Evolutionary conservation across 176 grass and related monocot species (phyloP).

Genomic region (Urochloa ruziziensis): DNA sequence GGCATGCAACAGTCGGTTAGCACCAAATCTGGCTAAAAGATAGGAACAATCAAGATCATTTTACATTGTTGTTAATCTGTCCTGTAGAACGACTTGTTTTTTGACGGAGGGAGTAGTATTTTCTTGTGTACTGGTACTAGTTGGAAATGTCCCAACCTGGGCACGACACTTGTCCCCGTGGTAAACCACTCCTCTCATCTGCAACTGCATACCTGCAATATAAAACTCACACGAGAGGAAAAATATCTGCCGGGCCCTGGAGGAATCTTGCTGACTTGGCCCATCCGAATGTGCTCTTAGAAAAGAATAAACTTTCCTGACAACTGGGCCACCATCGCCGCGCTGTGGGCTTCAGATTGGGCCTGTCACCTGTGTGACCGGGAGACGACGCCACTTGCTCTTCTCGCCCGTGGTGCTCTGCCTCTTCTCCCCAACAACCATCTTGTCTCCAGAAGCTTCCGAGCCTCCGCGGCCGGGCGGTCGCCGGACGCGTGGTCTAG

Average conservation of each 20-base stretch:
- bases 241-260: neutral
- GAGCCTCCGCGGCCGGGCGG: neutral
- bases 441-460: slow-evolving; percentile 36
- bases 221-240: neutral
- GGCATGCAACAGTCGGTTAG: no score
- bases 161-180: neutral
- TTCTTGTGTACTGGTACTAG: no score
- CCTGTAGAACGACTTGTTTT: no score
- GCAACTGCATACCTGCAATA: neutral
- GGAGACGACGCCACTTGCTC: no score
- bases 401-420: no score
- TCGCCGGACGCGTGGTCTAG: slow-evolving; percentile 34
- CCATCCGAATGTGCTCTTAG: neutral
- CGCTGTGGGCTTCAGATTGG: neutral
- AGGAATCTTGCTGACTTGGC: neutral
- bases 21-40: no score
- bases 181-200: neutral
- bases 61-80: no score
- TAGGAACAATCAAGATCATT: no score
- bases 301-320: neutral
- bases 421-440: neutral
- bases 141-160: no score
- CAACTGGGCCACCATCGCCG: neutral
- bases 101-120: no score
- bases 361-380: neutral